A percentile compares a stretch with the other conserved stretches of the same genome.
phyloP scores from a whole-genome alignment of 257 asterid genomes.

The Ophiorrhiza pumila region DNA sequence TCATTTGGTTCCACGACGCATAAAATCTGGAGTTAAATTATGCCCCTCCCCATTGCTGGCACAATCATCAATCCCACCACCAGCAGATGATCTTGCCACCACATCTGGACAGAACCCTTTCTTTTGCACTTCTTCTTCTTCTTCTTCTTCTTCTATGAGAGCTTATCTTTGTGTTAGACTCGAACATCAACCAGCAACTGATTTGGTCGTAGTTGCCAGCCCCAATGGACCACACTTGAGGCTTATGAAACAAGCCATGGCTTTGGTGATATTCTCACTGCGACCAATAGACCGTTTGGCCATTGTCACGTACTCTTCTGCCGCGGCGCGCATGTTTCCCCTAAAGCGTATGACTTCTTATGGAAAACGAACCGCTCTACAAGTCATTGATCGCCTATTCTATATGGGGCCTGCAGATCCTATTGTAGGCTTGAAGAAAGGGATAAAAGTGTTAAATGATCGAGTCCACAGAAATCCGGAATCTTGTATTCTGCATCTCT shows the following conservation, averaged over 20 bases:
- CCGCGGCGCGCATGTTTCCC: constrained; percentile 84
- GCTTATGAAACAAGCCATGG: constrained; percentile 92
- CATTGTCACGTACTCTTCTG: constrained; percentile 71
- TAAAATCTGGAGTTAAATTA: constrained; percentile 13
- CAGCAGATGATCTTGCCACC: constrained; percentile 23
- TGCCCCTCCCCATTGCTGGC: constrained; percentile 34
- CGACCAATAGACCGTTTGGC: constrained; percentile 74
- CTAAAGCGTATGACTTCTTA: constrained; percentile 77
- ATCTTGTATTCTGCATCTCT: constrained; percentile 63
- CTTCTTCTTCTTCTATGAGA: constrained; percentile 20
- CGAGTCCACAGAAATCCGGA: constrained; percentile 69
- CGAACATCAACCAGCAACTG: constrained; percentile 69
- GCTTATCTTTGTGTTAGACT: constrained; percentile 57
- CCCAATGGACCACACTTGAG: constrained; percentile 84
- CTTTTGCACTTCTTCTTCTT: constrained; percentile 37
- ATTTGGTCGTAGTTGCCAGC: constrained; percentile 75
- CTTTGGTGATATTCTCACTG: constrained; percentile 64
- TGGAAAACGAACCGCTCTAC: constrained; percentile 69
- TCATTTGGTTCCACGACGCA: constrained; percentile 26
- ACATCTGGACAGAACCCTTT: constrained; percentile 22
- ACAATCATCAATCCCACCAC: constrained; percentile 22
- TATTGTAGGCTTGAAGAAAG: constrained; percentile 75
- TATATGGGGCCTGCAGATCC: constrained; percentile 81
- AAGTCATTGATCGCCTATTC: constrained; percentile 71
- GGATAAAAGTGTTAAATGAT: constrained; percentile 66